Conservation (phyloP, 164 flowering plant genomes). For the Aristolochia californica region DNA sequence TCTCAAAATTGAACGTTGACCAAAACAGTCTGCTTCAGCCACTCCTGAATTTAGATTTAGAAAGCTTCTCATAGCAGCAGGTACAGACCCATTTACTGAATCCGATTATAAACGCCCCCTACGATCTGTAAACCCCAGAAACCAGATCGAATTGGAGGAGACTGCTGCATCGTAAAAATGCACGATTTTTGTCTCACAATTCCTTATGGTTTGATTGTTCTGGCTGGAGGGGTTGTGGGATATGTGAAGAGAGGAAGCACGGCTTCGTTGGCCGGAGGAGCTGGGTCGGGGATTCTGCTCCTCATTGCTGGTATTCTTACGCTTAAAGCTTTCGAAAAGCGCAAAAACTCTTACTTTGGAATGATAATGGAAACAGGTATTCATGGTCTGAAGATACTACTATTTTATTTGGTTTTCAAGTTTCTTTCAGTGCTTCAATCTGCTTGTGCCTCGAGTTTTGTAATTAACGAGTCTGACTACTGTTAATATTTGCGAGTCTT, state of each 20-base stretch:
- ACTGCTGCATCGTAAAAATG: conserved; percentile 26
- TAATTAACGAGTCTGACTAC: too few relatives aligned
- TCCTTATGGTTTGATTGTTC: conserved; percentile 68
- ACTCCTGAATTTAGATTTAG: background rate
- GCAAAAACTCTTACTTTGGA: conserved; percentile 57
- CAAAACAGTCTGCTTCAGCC: background rate
- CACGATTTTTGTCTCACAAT: conserved; percentile 97
- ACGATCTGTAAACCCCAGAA: too few relatives aligned
- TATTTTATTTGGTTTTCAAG: background rate
- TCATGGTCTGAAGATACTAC: background rate
- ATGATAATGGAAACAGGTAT: conserved; percentile 63
- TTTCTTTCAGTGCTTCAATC: too few relatives aligned
- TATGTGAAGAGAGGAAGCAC: conserved; percentile 61
- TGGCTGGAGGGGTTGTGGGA: conserved; percentile 68
- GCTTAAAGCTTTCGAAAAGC: conserved; percentile 63
- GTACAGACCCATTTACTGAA: too few relatives aligned
- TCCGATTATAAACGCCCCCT: too few relatives aligned
- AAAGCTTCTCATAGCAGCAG: too few relatives aligned
- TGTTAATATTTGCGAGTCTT: too few relatives aligned
- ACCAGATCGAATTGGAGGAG: too few relatives aligned
- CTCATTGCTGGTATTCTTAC: conserved; percentile 69
- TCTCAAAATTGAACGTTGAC: background rate
- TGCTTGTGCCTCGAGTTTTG: too few relatives aligned
- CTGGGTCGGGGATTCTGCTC: conserved; percentile 59
- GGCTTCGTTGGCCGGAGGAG: conserved; percentile 75